Evolutionary conservation across 352 stramenopile species (phyloP), one percentile per base, ranked within the genome.

Genomic region (Globisporangium uncinulatum): DNA sequence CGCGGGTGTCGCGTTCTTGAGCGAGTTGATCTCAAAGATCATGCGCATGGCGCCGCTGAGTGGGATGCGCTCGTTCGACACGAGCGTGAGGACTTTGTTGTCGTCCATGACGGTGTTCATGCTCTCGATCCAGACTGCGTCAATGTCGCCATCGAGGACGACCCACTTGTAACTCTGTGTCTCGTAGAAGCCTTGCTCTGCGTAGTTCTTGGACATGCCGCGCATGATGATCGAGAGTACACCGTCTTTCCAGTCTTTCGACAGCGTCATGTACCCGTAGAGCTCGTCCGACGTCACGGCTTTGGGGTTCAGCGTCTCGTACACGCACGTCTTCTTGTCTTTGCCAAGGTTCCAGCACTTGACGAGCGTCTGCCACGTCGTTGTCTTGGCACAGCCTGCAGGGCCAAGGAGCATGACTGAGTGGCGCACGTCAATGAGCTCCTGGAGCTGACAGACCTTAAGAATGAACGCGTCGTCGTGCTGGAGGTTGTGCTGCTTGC

Each of bases 31-130:
- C 63, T 95, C 86, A 50, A 95, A 95, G 34, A 95, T 79, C 86
- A 95, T 95, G n/a, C 85, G 74, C 86, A 95, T 95, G 0, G 84
- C 84, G 20, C 70, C 64, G 32, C 82, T 94, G 32, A 94, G 50
- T 3, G 86, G 85, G 17, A 94, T 95, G 3, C 86, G 79, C 56
- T 95, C 86, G 49, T 95, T 95, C 14, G 82, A 94, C 43, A 94
- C 86, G 0, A 98, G 72, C 9, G 95, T 98, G 1, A 98, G 73
- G 54, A 98, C 88, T 49, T 97, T 97, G 70, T 98, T 98, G 56
- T 98, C 94, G 57, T 98, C 95, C 95, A 98, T 98, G 63, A 98
- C 95, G 0, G 90, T 97, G 71, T 99, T 99, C 95, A 99, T 98
- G 2, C 69, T 86, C 53, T 95, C 86, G 45, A 95, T 95, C 86